phyloP scores from a whole-genome alignment of 2,329 filamentous ascomycete genomes.

The Triangularia verruculosa region DNA sequence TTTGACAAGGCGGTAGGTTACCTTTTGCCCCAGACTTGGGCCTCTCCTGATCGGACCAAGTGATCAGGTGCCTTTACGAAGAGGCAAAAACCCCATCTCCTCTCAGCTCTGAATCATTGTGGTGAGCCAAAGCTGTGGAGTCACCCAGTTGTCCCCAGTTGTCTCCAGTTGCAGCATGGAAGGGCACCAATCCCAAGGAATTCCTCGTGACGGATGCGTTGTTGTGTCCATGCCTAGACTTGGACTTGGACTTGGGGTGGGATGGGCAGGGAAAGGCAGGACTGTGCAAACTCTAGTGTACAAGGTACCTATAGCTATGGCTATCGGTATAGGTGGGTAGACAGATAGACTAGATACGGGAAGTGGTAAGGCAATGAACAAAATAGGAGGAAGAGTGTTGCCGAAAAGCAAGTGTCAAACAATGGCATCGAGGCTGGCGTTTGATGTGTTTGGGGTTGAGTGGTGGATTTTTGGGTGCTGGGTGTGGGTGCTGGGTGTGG shows the following conservation, averaged over 20 bases:
- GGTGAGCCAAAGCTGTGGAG: background rate
- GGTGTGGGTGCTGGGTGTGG: background rate
- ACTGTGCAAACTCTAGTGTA: background rate
- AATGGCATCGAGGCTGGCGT: conserved; percentile 1
- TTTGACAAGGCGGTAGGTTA: background rate
- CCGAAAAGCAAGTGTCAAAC: background rate
- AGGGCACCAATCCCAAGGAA: conserved; percentile 9
- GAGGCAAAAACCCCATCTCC: background rate
- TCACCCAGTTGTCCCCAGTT: background rate
- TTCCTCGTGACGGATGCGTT: background rate
- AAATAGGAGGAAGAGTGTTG: background rate
- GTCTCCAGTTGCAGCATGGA: conserved; percentile 2
- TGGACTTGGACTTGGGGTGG: background rate
- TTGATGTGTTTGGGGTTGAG: background rate
- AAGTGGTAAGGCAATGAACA: background rate
- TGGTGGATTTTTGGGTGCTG: background rate
- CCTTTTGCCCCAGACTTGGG: background rate
- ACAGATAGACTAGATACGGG: background rate
- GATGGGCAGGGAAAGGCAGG: background rate
- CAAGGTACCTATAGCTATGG: too few relatives aligned
- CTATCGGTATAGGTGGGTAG: background rate
- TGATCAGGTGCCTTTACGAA: conserved; percentile 7
- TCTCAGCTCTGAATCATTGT: background rate
- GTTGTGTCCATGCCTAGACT: background rate
- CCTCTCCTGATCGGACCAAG: background rate